Evolutionary conservation across 2,329 filamentous ascomycete species (phyloP), one percentile per base, ranked within the genome.

Genomic region (Capronia americana): DNA sequence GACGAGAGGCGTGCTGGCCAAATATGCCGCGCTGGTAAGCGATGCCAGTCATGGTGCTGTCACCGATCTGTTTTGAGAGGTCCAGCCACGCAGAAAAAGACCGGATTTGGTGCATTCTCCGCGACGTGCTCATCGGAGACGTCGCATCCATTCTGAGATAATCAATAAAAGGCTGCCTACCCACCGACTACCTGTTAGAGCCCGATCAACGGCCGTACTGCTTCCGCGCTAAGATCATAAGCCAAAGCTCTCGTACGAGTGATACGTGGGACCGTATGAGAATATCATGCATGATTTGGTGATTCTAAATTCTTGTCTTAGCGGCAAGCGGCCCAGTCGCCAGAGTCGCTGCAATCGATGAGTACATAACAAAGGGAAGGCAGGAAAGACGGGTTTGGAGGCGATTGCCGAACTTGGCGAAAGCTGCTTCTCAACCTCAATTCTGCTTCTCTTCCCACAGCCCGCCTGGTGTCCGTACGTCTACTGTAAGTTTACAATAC

Each of bases 1-100:
- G 10, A 93, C 89, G 72, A 87, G 94, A 63, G 94, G 94, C 46
- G 90, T 90, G 48, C 76, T 98, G 81, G 93, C 92, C 4, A 98
- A 98, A 83, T 98, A 98, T 81, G 91, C 91, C 6, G 82, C 86
- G 51, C 79, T 97, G 74, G 94, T 98, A 0, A 91, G 93, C 1
- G 93, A 97, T 85, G 94, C 94, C 11, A 94, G 90, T 77, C 91
- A 94, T 74, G 94, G 94, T 4, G 93, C 93, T 8, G 90, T 97
- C 79, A 97, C 93, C 46, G 93, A 97, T 81, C 76, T 89, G 64
- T 91, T 88, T 28, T 71, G 50, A 57, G 30, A 34, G 44, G 2
- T 46, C 11, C 23, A 6, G 24, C 11, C 14, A 8, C 6, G 28
- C 7, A n/a, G 38, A 34, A 11, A 34, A 11, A 12, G 10, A 34